Percentiles rank a stretch among this genome's conserved stretches.
phyloP scores from a whole-genome alignment of 1,284 basidiomycete species.

The Phylloporus sp. region DNA sequence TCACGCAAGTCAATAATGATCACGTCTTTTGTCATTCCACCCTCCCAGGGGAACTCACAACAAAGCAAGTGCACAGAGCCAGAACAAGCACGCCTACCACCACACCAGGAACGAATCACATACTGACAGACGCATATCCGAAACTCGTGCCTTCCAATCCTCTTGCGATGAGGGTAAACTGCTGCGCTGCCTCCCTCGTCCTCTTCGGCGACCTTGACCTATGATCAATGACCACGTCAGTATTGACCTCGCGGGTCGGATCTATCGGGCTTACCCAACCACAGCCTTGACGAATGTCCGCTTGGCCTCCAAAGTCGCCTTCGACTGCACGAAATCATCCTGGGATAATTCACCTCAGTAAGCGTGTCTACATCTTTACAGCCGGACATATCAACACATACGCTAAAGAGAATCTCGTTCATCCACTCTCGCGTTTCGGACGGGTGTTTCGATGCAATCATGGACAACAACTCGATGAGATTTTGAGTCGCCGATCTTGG shows the following conservation, averaged over 20 bases:
- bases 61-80: too few species aligned
- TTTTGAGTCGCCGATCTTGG: slow-evolving; percentile 85
- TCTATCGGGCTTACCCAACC: slow-evolving; percentile 53
- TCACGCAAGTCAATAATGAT: too few species aligned
- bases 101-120: slow-evolving; percentile 21
- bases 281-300: slow-evolving; percentile 77
- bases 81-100: neutral
- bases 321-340: slow-evolving; percentile 67
- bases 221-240: slow-evolving; percentile 1
- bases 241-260: neutral
- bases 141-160: slow-evolving; percentile 79
- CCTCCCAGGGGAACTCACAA: too few species aligned
- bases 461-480: slow-evolving; percentile 78
- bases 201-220: slow-evolving; percentile 68
- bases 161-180: slow-evolving; percentile 74
- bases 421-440: slow-evolving; percentile 70
- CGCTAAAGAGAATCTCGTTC: slow-evolving; percentile 68
- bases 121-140: slow-evolving; percentile 57
- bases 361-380: neutral
- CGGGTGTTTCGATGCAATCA: slow-evolving; percentile 59
- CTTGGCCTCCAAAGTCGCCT: slow-evolving; percentile 71
- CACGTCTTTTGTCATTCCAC: neutral
- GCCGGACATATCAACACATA: slow-evolving; percentile 41
- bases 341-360: slow-evolving; percentile 28
- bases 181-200: slow-evolving; percentile 74